Percentiles rank a stretch among this genome's conserved stretches.
phyloP scores from a whole-genome alignment of 208 protist genomes.

The Trypanosoma conorhini region DNA sequence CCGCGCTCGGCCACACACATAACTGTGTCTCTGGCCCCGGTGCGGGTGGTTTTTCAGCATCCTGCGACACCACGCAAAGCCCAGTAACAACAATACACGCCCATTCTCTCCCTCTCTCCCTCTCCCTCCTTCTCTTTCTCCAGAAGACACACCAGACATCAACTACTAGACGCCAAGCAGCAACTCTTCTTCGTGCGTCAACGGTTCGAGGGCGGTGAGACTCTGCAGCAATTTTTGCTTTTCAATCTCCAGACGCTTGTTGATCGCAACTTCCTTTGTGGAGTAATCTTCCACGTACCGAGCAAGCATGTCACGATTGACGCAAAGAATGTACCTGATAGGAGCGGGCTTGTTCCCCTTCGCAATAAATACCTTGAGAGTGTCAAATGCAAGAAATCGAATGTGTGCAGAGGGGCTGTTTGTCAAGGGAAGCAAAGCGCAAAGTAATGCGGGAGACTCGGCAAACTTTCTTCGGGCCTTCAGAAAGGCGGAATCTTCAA shows the following conservation, averaged over 20 bases:
- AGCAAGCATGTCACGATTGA: constrained; percentile 40
- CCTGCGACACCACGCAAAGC: too few species aligned
- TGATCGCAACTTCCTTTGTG: constrained; percentile 19
- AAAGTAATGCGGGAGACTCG: constrained; percentile 59
- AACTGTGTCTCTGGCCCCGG: too few species aligned
- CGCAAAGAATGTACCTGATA: constrained; percentile 36
- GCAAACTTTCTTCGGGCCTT: constrained; percentile 40
- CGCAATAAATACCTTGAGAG: constrained; percentile 35
- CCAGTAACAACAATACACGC: background rate
- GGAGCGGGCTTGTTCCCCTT: constrained; percentile 36
- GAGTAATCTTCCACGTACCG: constrained; percentile 39
- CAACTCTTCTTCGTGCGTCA: constrained; percentile 35
- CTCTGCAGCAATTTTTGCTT: constrained; percentile 31
- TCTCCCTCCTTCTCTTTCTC: background rate
- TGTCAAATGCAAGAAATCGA: constrained; percentile 31
- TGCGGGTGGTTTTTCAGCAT: too few species aligned
- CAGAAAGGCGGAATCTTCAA: constrained; percentile 31
- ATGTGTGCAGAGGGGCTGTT: constrained; percentile 29
- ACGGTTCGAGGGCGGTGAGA: constrained; percentile 26
- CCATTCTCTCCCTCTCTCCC: too few species aligned
- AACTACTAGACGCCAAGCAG: constrained; percentile 15
- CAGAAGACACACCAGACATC: background rate
- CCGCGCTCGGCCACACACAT: too few species aligned
- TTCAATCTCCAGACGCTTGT: constrained; percentile 25
- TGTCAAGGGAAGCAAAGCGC: constrained; percentile 45